Base-by-base conservation (phyloP, 306 rosid genomes). In the Glycine soja region DNA sequence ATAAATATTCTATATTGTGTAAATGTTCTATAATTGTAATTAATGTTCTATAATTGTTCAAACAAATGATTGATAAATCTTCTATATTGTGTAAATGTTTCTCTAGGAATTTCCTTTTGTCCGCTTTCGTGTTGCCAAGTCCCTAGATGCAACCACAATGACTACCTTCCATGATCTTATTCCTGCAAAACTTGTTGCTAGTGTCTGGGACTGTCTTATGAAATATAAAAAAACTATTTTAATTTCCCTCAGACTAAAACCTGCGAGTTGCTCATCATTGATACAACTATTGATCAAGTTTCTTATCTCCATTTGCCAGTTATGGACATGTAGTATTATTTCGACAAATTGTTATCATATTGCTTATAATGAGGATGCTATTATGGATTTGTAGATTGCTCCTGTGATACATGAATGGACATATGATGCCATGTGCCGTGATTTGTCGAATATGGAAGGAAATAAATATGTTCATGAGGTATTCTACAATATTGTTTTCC, bases 331-430 rank as follows among this genome's bases (percentile, higher is more conserved):
- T 63, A 61, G 59, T 78, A 64, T 83, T 79, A 77, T 62, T 71
- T 70, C 58, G 74, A 53, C 14, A 48, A 16, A 24, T 69, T 53
- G 18, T 10, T 71, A 48, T 62, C 67, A 42, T 80, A 70, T 83
- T 85, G 63, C 59, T 89, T 75, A 79, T 75, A 74, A 66, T 86
- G 86, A 65, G 74, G 79, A 58, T 83, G 48, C 46, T 80, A 30
- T 70, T 88, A 67, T 91, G 70, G 75, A 82, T 79, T 59, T 91
- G 77, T 86, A 95, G 98, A 92, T 95, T 86, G 97, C 98, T 82
- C 97, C 98, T 73, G 63, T 92, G 51, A 95, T 95, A 80, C 98
- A 95, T 71, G 97, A 95, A 80, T 95, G 98, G 98, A 92, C 97
- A 7, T 95, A 92, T 78, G 97, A 95, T 82, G 97, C 98, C 72